Conservation (phyloP, 2,329 filamentous ascomycete species). For the Allantophomopsis cytisporea region DNA sequence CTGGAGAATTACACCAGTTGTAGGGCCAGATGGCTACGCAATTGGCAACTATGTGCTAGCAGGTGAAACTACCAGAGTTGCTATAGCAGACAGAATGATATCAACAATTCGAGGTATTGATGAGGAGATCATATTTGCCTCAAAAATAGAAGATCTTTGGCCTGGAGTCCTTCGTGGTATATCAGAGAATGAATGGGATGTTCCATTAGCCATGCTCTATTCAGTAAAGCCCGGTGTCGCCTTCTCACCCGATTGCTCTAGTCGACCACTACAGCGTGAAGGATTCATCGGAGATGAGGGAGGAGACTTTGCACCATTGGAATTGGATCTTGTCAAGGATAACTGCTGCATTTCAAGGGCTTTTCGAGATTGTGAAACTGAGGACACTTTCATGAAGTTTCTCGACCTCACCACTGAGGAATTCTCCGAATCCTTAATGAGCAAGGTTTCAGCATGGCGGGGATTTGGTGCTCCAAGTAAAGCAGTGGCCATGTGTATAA, state of each 20-base stretch:
- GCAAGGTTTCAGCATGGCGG: constrained; percentile 12
- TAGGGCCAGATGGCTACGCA: constrained; percentile 29
- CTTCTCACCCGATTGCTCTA: too few relatives aligned
- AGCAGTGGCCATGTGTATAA: constrained; percentile 56
- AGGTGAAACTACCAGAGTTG: constrained; percentile 21
- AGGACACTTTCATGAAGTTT: too few relatives aligned
- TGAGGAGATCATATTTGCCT: constrained; percentile 6
- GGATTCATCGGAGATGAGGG: constrained; percentile 37
- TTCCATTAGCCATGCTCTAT: constrained; percentile 19
- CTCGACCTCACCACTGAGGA: too few relatives aligned
- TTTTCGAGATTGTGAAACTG: too few relatives aligned
- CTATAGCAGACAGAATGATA: constrained; percentile 20
- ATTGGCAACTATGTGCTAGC: constrained; percentile 7
- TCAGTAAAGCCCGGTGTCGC: constrained; percentile 18
- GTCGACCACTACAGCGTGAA: too few relatives aligned
- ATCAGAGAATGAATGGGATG: constrained; percentile 14
- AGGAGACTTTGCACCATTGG: constrained; percentile 45
- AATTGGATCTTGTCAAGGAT: too few relatives aligned
- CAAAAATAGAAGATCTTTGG: constrained; percentile 19
- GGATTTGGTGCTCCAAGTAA: constrained; percentile 58
- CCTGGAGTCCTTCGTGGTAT: constrained; percentile 12
- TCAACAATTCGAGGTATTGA: constrained; percentile 20
- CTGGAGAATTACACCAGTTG: constrained; percentile 26
- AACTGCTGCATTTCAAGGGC: too few relatives aligned
- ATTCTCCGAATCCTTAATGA: too few relatives aligned